phyloP scores from a whole-genome alignment of 1,284 basidiomycete genomes.

The Cystobasidium sp. region DNA sequence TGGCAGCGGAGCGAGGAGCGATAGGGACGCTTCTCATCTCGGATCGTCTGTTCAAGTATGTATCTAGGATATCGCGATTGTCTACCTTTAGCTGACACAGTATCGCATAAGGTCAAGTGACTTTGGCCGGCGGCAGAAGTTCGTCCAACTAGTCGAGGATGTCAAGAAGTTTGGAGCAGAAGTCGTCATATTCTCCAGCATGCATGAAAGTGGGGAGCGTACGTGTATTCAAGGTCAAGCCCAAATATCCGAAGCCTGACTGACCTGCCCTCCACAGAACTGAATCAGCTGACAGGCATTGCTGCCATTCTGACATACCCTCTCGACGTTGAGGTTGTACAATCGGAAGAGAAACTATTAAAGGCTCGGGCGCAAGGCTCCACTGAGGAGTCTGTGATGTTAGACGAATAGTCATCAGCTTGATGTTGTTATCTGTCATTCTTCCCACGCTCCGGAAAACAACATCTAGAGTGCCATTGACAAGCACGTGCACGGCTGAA shows the following conservation, averaged over 20 bases:
- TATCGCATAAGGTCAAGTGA: conserved; percentile 47
- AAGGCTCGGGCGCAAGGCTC: not conserved
- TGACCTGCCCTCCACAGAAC: conserved; percentile 63
- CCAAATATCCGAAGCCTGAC: conserved; percentile 11
- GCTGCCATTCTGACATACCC: conserved; percentile 97
- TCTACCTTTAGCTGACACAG: too few species aligned
- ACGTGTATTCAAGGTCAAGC: conserved; percentile 55
- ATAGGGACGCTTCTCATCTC: conserved; percentile 94
- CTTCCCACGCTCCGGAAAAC: too few species aligned
- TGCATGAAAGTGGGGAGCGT: conserved; percentile 99
- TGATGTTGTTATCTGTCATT: not conserved
- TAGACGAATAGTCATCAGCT: not conserved
- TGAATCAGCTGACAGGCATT: conserved; percentile 92
- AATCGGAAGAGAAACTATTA: conserved; percentile 47
- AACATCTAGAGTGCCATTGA: too few species aligned
- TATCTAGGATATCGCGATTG: too few species aligned
- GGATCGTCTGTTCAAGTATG: conserved; percentile 92
- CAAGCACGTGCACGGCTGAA: too few species aligned
- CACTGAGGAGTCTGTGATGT: not conserved
- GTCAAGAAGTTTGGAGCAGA: conserved; percentile 88
- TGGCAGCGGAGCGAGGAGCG: conserved; percentile 90
- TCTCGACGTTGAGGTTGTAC: conserved; percentile 76
- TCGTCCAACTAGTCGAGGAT: conserved; percentile 85
- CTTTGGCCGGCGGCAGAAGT: conserved; percentile 61
- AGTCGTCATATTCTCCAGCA: conserved; percentile 94